Evolutionary conservation across 495 filamentous ascomycete species (phyloP).

Genomic region (Achaetomiella virescens): DNA sequence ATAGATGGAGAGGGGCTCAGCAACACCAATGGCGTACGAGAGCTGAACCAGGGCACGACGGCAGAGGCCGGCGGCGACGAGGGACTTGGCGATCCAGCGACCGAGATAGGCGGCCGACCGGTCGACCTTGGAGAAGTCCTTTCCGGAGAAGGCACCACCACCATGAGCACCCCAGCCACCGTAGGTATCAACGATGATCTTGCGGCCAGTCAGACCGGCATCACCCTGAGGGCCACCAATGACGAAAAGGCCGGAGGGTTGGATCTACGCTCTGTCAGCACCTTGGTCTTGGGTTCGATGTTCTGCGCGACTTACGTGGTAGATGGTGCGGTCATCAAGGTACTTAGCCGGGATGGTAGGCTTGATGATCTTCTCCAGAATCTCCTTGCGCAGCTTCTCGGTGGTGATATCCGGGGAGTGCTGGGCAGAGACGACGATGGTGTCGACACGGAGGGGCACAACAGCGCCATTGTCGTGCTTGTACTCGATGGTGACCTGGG

Average conservation of each 20-base stretch:
- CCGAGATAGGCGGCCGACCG: constrained; percentile 95
- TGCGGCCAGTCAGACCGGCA: constrained; percentile 95
- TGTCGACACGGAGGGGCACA: constrained; percentile 87
- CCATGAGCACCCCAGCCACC: constrained; percentile 99
- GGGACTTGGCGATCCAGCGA: constrained; percentile 98
- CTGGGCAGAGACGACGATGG: constrained; percentile 92
- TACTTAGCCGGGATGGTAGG: constrained; percentile 86
- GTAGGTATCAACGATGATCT: constrained; percentile 99
- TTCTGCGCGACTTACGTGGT: constrained; percentile 60
- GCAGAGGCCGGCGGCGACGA: constrained; percentile 80
- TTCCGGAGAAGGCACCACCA: constrained; percentile 99
- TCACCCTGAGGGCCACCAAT: constrained; percentile 99
- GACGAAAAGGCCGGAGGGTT: constrained; percentile 97
- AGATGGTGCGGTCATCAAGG: constrained; percentile 85
- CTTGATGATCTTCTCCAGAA: constrained; percentile 96
- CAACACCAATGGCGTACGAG: constrained; percentile 97
- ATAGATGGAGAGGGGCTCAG: constrained; percentile 89
- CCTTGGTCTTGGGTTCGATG: not conserved
- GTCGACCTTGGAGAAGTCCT: constrained; percentile 99
- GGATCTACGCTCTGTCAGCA: constrained; percentile 55
- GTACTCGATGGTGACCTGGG: constrained; percentile 98
- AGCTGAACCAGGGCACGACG: constrained; percentile 93
- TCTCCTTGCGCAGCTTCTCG: constrained; percentile 86
- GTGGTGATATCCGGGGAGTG: constrained; percentile 86
- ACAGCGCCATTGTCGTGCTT: constrained; percentile 92